phyloP scores from a whole-genome alignment of 176 grass and related monocot species.

The Alopecurus myosuroides region DNA sequence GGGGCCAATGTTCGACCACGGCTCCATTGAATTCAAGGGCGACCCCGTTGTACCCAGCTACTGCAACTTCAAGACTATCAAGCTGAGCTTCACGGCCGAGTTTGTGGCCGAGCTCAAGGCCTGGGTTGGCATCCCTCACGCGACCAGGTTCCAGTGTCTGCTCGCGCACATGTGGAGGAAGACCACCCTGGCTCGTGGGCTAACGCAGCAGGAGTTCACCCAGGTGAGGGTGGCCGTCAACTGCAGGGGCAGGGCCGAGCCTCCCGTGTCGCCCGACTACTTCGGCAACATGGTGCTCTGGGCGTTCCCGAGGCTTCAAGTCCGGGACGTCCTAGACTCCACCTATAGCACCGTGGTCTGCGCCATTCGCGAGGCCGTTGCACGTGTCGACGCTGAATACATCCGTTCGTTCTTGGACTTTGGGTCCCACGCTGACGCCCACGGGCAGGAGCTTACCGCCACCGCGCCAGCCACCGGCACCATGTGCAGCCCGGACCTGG shows the following conservation, averaged over 20 bases:
- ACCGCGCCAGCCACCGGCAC: too few relatives aligned
- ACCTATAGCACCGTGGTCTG: background rate
- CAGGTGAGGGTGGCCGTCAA: too few relatives aligned
- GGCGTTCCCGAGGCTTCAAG: too few relatives aligned
- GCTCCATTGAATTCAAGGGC: conserved; percentile 13
- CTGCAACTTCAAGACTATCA: background rate
- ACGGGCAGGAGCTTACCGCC: too few relatives aligned
- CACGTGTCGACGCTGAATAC: background rate
- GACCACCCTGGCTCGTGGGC: too few relatives aligned
- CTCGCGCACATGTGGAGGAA: background rate
- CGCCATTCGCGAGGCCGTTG: background rate
- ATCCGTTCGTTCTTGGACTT: conserved; percentile 36
- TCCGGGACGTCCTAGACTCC: too few relatives aligned
- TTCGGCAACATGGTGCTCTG: too few relatives aligned
- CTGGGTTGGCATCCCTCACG: background rate
- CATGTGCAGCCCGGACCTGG: too few relatives aligned
- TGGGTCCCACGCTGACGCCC: background rate
- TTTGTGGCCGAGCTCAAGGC: conserved; percentile 22
- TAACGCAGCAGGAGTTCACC: too few relatives aligned
- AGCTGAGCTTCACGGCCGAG: conserved; percentile 10
- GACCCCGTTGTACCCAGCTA: too few relatives aligned
- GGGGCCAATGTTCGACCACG: conserved; percentile 13
- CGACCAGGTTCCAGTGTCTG: conserved; percentile 34
- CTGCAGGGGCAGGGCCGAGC: too few relatives aligned
- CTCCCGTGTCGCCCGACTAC: too few relatives aligned